Evolutionary conservation across 1,284 basidiomycete species (phyloP).

Genomic region (Tranzscheliella williamsii): DNA sequence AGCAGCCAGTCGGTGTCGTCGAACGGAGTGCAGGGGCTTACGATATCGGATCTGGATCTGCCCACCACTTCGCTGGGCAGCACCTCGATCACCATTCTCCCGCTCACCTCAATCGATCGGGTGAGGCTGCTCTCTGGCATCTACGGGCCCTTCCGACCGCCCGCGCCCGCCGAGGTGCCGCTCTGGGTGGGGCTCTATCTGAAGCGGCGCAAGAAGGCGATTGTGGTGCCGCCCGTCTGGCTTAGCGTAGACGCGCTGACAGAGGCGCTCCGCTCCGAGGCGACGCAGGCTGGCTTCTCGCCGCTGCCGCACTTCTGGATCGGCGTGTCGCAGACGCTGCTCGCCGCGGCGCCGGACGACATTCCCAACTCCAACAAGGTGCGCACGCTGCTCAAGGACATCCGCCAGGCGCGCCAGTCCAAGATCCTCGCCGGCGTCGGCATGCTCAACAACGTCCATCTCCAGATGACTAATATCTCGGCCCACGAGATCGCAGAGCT

Average conservation of each 20-base stretch:
- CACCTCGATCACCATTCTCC: constrained; percentile 48
- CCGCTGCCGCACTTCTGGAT: constrained; percentile 61
- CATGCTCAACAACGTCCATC: constrained; percentile 64
- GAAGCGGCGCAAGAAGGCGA: constrained; percentile 90
- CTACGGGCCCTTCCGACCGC: constrained; percentile 89
- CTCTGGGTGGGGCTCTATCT: constrained; percentile 93
- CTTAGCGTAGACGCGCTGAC: constrained; percentile 79
- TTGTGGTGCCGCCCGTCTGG: constrained; percentile 87
- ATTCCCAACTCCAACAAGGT: constrained; percentile 78
- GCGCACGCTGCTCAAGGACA: constrained; percentile 82
- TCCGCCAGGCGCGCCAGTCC: constrained; percentile 89
- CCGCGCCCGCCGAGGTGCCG: constrained; percentile 78
- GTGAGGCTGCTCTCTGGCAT: constrained; percentile 55
- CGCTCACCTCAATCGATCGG: constrained; percentile 49
- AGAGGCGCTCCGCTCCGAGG: constrained; percentile 61
- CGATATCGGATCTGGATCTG: constrained; percentile 24
- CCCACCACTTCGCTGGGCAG: constrained; percentile 36
- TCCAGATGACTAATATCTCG: constrained; percentile 63
- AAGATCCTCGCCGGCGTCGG: constrained; percentile 82
- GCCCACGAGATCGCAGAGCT: constrained; percentile 55
- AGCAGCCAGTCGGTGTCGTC: constrained; percentile 11
- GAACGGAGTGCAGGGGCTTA: constrained; percentile 6
- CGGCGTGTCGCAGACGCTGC: constrained; percentile 18
- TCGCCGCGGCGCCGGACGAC: constrained; percentile 74
- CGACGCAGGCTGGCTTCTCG: constrained; percentile 51